Evolutionary conservation across 495 filamentous ascomycete genomes (phyloP), one percentile per base, ranked within the genome.

Genomic region (Lepraria neglecta): DNA sequence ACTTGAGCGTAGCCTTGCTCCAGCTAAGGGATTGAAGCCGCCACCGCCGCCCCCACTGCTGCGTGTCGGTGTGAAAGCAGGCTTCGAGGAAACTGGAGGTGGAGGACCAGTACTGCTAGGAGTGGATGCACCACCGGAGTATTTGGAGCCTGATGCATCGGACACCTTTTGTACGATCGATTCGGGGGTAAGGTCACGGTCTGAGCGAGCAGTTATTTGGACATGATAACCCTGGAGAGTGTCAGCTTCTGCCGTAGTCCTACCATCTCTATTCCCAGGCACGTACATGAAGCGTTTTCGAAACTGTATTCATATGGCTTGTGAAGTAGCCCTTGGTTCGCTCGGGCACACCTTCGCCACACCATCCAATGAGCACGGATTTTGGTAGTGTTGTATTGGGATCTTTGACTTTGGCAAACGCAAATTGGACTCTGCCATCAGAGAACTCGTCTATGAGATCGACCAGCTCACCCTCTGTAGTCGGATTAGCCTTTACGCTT

Each of bases 321-420:
- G 90, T 97, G 69, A 97, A 99, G 71, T 97, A 97, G 28, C 94
- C 94, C 71, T 97, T 97, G 17, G 92, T 97, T 67, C 92, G 80
- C 76, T 97, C 94, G 9, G 94, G 94, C n/a, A 99, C 94, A 60
- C 95, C 95, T 67, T 95, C 92, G 46, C 94, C 94, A 71, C 94
- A 99, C 94, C 94, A 99, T 46, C 85, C 92, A 67, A 99, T 90
- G 54, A 99, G 78, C 46, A 94, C 91, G 71, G 87, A 88, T 76
- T 99, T 99, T 30, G 92, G 90, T 10, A 99, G 78, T 6, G 84
- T 81, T 1, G 89, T 91, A 71, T 99, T 99, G 14, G 90, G 86
- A 70, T 97, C 95, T 67, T 89, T 96, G 73, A 99, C 87, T 74
- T 95, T 97, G 58, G 94, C 85, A 69, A 92, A 99, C 27, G 91